Base-by-base conservation (phyloP, 2,329 filamentous ascomycete species). In the Penicillium sp. region DNA sequence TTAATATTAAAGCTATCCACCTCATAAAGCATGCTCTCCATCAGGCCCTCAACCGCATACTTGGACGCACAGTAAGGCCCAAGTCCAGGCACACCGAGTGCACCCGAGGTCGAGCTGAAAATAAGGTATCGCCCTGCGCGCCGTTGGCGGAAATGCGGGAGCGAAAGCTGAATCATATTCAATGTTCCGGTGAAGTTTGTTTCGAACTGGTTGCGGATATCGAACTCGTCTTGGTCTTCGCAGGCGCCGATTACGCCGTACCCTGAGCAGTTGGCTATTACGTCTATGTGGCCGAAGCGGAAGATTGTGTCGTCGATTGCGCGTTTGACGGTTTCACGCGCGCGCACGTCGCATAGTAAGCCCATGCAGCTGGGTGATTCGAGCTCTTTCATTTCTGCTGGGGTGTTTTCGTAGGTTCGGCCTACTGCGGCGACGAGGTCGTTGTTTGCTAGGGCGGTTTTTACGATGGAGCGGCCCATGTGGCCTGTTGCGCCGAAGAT, bases 401-500 rank as follows among this genome's bases (percentile, higher is more conserved):
- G 79, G 22, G 77, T 85, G 50, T 88, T 88, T 72, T 95, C 88
- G 62, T 87, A 83, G 12, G 84, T 85, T 55, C 89, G 85, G 8
- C 93, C 93, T 9, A 96, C 91, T 6, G 89, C 89, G 2, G 86
- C 84, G 49, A 96, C 92, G 42, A 85, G 79, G 67, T 99, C 93
- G 59, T 87, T 86, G 60, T 89, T 87, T 13, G 82, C 77, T 18
- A 97, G 78, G 13, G 88, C 89, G 46, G 81, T 83, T 63, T 93
- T 92, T 52, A 92, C 88, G 16, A 97, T 81, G 7, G 88, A 95
- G 44, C 89, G 86, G 51, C 93, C 93, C 79, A 97, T 95, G 64
- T 99, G 93, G 48, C 93, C 93, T n/a, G 91, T 96, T 41, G 89
- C 91, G 41, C 93, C 93, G 71, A 96, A 99, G 46, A 97, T 78